These are phyloP conservation scores for Beauveria medogensis DNA, from an alignment of 2,329 filamentous ascomycete species.

Conservation along the genomic window DNA sequence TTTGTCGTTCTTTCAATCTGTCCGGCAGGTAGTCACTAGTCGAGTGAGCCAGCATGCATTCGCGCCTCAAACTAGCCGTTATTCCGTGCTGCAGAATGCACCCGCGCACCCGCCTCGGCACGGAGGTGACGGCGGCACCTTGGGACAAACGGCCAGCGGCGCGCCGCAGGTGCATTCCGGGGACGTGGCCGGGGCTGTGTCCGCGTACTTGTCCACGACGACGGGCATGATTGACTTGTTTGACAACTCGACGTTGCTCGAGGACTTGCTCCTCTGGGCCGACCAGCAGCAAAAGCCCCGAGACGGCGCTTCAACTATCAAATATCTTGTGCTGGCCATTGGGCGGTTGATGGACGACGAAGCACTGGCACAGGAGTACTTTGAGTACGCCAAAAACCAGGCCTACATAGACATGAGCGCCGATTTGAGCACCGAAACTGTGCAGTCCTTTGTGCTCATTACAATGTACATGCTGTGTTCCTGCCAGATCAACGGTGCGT, in stretches of 20 bases:
- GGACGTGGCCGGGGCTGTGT: constrained; percentile 23
- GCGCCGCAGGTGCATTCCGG: constrained; percentile 21
- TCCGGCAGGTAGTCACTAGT: constrained; percentile 42
- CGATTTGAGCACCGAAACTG: constrained; percentile 39
- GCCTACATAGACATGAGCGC: constrained; percentile 37
- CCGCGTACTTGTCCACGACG: constrained; percentile 32
- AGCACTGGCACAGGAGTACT: constrained; percentile 34
- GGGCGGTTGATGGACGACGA: constrained; percentile 37
- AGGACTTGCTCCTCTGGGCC: constrained; percentile 36
- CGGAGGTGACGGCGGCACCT: neutral
- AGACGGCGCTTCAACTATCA: constrained; percentile 33
- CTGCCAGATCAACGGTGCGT: constrained; percentile 47
- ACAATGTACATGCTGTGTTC: constrained; percentile 47
- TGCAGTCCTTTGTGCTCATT: constrained; percentile 42
- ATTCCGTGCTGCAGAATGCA: constrained; percentile 41
- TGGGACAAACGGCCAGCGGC: neutral
- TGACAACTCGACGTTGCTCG: constrained; percentile 29
- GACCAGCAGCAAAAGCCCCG: constrained; percentile 23
- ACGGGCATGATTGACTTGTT: constrained; percentile 42
- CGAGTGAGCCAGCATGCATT: constrained; percentile 42
- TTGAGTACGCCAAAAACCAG: constrained; percentile 39
- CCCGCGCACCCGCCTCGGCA: constrained; percentile 15
- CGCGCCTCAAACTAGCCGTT: constrained; percentile 41
- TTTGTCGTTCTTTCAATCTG: constrained; percentile 47
- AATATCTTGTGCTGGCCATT: constrained; percentile 44